A percentile compares a stretch with the other conserved stretches of the same genome.
phyloP scores from a whole-genome alignment of 768 basidiomycete genomes.

The Trichaptum fuscoviolaceum region DNA sequence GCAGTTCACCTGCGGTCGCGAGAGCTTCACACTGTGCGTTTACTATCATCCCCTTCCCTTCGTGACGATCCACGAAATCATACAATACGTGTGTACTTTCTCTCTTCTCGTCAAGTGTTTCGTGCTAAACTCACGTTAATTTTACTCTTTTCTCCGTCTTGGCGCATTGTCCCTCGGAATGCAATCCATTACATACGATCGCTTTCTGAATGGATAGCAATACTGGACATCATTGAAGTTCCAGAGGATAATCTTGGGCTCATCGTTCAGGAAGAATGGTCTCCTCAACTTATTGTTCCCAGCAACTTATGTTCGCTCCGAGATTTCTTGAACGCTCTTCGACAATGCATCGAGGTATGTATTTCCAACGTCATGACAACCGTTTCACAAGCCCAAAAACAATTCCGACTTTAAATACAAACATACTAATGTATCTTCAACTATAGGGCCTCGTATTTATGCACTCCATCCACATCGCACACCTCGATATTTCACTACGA shows the following conservation, averaged over 20 bases:
- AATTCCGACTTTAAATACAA: not conserved
- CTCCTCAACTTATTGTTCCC: constrained; percentile 47
- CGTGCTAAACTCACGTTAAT: not conserved
- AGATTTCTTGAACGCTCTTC: constrained; percentile 50
- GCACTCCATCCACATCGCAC: constrained; percentile 60
- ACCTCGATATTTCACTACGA: constrained; percentile 66
- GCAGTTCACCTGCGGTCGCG: constrained; percentile 60
- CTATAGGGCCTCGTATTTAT: constrained; percentile 62
- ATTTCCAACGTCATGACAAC: not conserved
- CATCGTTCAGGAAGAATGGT: constrained; percentile 82
- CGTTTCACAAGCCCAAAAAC: not conserved
- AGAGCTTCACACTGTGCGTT: constrained; percentile 55
- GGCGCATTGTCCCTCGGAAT: not conserved
- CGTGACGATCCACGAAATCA: constrained; percentile 65
- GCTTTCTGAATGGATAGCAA: constrained; percentile 35
- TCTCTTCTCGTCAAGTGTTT: not conserved
- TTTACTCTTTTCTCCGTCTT: not conserved
- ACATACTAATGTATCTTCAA: not conserved
- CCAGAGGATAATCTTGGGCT: constrained; percentile 49
- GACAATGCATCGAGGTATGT: constrained; percentile 64
- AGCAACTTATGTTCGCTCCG: constrained; percentile 45
- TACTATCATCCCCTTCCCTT: constrained; percentile 47
- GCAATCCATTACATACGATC: not conserved
- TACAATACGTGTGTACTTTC: constrained; percentile 56
- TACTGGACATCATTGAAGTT: constrained; percentile 57